Evolutionary conservation across 1,139 yeast species (phyloP).

Genomic region (Geotrichum reessii): DNA sequence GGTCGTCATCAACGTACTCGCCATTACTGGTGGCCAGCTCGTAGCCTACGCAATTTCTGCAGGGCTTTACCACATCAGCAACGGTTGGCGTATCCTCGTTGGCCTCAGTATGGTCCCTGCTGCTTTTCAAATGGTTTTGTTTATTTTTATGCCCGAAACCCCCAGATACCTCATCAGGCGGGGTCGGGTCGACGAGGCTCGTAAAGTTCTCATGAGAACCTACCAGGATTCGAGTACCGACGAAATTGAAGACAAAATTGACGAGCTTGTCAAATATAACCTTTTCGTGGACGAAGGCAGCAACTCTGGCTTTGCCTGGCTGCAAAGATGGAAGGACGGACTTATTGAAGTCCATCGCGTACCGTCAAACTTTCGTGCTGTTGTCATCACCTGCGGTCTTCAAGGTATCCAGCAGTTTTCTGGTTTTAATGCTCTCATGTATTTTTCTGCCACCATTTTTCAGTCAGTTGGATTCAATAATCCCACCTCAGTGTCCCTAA

Average conservation of each 20-base stretch:
- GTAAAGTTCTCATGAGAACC: slow-evolving; percentile 45
- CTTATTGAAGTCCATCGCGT: slow-evolving; percentile 10
- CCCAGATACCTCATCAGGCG: slow-evolving; percentile 81
- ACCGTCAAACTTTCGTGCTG: slow-evolving; percentile 53
- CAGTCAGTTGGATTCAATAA: slow-evolving; percentile 53
- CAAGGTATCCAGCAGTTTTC: slow-evolving; percentile 71
- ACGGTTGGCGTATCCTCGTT: slow-evolving; percentile 92
- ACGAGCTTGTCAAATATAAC: slow-evolving; percentile 25
- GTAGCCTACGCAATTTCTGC: slow-evolving; percentile 92
- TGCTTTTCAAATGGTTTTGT: slow-evolving; percentile 64
- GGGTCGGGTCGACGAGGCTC: slow-evolving; percentile 60
- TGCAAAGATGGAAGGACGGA: slow-evolving; percentile 3
- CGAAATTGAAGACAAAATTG: slow-evolving; percentile 23
- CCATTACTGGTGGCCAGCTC: slow-evolving; percentile 86
- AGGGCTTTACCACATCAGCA: slow-evolving; percentile 62
- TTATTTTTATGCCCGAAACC: slow-evolving; percentile 87
- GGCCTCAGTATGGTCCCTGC: slow-evolving; percentile 90
- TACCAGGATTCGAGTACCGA: slow-evolving; percentile 19
- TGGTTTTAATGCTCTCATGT: slow-evolving; percentile 75
- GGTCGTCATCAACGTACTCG: slow-evolving; percentile 53
- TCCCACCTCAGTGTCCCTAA: slow-evolving; percentile 59
- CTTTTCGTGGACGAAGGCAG: neutral
- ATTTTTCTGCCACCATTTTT: slow-evolving; percentile 64
- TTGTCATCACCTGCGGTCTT: slow-evolving; percentile 60
- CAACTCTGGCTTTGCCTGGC: neutral